phyloP scores from a whole-genome alignment of 179 eudicot genomes.

The Corrigiola litoralis region DNA sequence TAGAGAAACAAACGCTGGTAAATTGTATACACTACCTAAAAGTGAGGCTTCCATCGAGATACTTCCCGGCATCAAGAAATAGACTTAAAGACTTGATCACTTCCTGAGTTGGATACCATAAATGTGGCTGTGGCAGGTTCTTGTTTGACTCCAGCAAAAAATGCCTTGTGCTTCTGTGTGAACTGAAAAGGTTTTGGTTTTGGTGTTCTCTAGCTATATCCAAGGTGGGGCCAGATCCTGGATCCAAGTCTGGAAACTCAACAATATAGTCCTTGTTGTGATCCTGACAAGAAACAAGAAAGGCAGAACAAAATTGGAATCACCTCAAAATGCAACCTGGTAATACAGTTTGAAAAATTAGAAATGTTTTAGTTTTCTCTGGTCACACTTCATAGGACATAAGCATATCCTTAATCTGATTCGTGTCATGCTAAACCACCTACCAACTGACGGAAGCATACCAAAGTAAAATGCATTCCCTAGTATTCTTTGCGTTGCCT shows the following conservation, averaged over 20 bases:
- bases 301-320: background rate
- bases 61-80: slow-evolving; percentile 67
- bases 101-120: slow-evolving; percentile 80
- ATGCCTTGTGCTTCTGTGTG: slow-evolving; percentile 37
- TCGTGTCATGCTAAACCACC: too few species aligned
- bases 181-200: slow-evolving; percentile 20
- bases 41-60: slow-evolving; percentile 66
- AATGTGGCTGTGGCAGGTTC: slow-evolving; percentile 67
- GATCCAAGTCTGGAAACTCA: slow-evolving; percentile 95
- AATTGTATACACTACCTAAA: slow-evolving; percentile 53
- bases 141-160: slow-evolving; percentile 41
- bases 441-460: background rate
- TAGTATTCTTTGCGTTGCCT: background rate
- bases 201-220: slow-evolving; percentile 17
- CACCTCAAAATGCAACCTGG: background rate
- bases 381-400: too few species aligned
- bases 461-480: background rate
- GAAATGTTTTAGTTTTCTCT: background rate
- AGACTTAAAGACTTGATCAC: slow-evolving; percentile 63
- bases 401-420: too few species aligned
- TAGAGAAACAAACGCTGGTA: background rate
- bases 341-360: background rate
- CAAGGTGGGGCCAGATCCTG: slow-evolving; percentile 26
- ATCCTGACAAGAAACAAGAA: slow-evolving; percentile 49
- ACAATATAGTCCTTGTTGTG: slow-evolving; percentile 93